Conservation (phyloP, 208 protist genomes). For the Trypanosoma rangeli region DNA sequence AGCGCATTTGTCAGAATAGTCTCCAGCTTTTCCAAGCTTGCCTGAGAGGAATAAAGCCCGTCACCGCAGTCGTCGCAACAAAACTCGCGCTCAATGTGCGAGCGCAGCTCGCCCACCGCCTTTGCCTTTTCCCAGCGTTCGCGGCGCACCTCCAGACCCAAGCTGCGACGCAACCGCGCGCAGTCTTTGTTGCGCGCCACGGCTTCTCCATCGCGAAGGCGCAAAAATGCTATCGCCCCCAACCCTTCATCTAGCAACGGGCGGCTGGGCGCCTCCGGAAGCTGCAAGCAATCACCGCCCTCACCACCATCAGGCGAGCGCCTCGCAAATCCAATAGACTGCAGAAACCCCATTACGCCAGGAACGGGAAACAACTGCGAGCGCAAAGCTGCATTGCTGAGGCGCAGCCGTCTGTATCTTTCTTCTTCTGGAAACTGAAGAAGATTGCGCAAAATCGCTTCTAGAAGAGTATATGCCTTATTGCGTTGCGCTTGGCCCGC, state of each 20-base stretch:
- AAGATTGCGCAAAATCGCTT: slow-evolving; percentile 54
- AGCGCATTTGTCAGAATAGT: slow-evolving; percentile 21
- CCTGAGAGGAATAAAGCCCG: slow-evolving; percentile 38
- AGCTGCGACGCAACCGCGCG: slow-evolving; percentile 17
- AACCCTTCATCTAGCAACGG: slow-evolving; percentile 27
- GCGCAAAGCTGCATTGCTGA: slow-evolving; percentile 36
- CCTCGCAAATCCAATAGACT: slow-evolving; percentile 42
- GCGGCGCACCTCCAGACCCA: slow-evolving; percentile 47
- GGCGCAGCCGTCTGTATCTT: slow-evolving; percentile 56
- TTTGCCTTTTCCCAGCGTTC: slow-evolving; percentile 36
- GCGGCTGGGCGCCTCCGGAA: slow-evolving; percentile 13
- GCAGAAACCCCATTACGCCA: slow-evolving; percentile 38
- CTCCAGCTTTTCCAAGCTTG: slow-evolving; percentile 24
- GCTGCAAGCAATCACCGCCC: slow-evolving; percentile 1
- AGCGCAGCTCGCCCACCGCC: slow-evolving; percentile 31
- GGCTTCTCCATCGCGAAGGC: slow-evolving; percentile 10
- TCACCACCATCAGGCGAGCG: not conserved
- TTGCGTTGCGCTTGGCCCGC: slow-evolving; percentile 23
- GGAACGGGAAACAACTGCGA: slow-evolving; percentile 53
- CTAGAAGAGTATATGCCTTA: slow-evolving; percentile 40
- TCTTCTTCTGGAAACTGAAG: slow-evolving; percentile 33
- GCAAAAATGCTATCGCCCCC: slow-evolving; percentile 21
- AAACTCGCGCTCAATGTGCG: slow-evolving; percentile 45
- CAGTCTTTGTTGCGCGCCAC: not conserved
- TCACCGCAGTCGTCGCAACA: slow-evolving; percentile 65